A percentile compares a stretch with the other conserved stretches of the same genome.
Conservation (phyloP, 1,284 basidiomycete genomes). For the Stereum hirsutum region DNA sequence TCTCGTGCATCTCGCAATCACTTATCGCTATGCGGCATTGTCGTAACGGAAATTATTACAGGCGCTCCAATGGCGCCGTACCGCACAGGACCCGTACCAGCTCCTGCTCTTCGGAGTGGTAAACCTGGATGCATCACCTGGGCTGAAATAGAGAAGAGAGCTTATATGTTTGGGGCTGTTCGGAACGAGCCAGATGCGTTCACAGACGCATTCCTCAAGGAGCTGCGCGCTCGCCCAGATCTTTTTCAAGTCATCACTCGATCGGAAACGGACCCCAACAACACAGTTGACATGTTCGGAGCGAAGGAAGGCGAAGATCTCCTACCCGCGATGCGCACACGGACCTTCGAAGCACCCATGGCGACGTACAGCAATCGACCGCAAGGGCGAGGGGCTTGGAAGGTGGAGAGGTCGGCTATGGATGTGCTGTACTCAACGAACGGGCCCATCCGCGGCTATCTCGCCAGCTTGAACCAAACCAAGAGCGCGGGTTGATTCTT, state of each 20-base stretch:
- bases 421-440: constrained; percentile 16
- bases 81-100: constrained; percentile 10
- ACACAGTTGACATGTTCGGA: constrained; percentile 17
- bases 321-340: too few species aligned
- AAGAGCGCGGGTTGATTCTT: constrained; percentile 14
- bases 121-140: constrained; percentile 11
- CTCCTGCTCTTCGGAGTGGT: constrained; percentile 13
- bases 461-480: constrained; percentile 3
- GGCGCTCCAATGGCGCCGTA: not conserved
- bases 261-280: constrained; percentile 18
- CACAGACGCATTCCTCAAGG: constrained; percentile 16
- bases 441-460: constrained; percentile 7
- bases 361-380: not conserved
- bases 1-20: constrained; percentile 14
- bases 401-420: constrained; percentile 7
- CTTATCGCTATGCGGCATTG: constrained; percentile 20
- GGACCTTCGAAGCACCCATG: constrained; percentile 18
- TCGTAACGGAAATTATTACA: constrained; percentile 16
- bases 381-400: constrained; percentile 11
- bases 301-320: too few species aligned
- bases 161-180: constrained; percentile 24
- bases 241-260: constrained; percentile 21
- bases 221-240: constrained; percentile 20
- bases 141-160: constrained; percentile 13
- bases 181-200: constrained; percentile 18